Evolutionary conservation across 441 rosid genomes (phyloP).

Genomic region (Arabidopsis hybrid): DNA sequence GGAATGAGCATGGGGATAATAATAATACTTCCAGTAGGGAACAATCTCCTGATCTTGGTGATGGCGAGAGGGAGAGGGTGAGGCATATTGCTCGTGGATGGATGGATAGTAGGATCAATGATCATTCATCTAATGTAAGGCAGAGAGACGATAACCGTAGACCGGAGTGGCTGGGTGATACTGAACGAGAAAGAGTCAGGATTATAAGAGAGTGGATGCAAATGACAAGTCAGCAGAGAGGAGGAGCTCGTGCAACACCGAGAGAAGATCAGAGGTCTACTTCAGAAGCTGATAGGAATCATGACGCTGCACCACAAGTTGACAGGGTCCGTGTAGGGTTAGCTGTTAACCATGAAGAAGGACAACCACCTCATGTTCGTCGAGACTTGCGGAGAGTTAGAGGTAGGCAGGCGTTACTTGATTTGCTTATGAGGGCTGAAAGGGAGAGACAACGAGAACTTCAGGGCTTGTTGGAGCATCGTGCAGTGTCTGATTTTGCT

Average conservation of each 20-base stretch:
- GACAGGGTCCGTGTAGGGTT: constrained; percentile 62
- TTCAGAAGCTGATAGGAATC: constrained; percentile 33
- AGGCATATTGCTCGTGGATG: constrained; percentile 92
- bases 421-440: constrained; percentile 84
- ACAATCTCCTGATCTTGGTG: constrained; percentile 93
- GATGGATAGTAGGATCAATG: constrained; percentile 87
- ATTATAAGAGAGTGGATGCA: constrained; percentile 63
- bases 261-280: constrained; percentile 63
- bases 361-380: constrained; percentile 72
- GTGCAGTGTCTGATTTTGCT: constrained; percentile 95
- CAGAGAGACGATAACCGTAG: constrained; percentile 68
- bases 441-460: constrained; percentile 93
- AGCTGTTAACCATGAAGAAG: constrained; percentile 66
- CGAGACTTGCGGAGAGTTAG: constrained; percentile 83
- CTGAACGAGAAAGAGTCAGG: constrained; percentile 97
- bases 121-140: constrained; percentile 64
- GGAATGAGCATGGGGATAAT: constrained; percentile 11
- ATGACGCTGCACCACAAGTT: constrained; percentile 52
- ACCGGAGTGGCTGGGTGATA: constrained; percentile 96
- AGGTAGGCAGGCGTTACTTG: constrained; percentile 91
- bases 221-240: constrained; percentile 59
- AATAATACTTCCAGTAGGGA: constrained; percentile 59
- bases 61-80: constrained; percentile 93
- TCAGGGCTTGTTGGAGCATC: constrained; percentile 87
- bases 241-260: constrained; percentile 51